A percentile compares a stretch with the other conserved stretches of the same genome.
Conservation (phyloP, 2,329 filamentous ascomycete genomes). For the Colletotrichum sp. region DNA sequence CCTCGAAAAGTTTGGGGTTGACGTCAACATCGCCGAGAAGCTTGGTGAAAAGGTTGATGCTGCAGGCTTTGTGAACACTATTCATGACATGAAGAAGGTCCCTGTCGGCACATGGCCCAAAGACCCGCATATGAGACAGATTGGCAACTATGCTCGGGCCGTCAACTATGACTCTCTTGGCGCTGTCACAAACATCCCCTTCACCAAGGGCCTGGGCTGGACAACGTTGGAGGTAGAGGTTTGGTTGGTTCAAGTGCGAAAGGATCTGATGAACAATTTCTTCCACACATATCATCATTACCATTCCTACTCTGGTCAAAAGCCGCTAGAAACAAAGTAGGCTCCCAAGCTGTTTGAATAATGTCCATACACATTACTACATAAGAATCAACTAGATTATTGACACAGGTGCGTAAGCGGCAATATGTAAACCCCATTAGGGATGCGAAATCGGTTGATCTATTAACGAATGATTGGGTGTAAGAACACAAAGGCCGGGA, state of each 20-base stretch:
- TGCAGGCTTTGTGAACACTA: constrained; percentile 32
- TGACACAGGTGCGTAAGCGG: no score
- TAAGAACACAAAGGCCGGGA: no score
- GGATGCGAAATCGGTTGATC: no score
- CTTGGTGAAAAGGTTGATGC: constrained; percentile 14
- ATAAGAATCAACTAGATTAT: no score
- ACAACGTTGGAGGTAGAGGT: neutral
- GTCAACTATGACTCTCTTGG: neutral
- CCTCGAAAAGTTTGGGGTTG: constrained; percentile 24
- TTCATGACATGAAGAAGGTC: constrained; percentile 32
- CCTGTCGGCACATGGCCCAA: constrained; percentile 46
- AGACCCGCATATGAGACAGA: constrained; percentile 42
- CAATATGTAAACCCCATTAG: no score
- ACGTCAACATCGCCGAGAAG: constrained; percentile 21
- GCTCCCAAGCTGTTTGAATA: no score
- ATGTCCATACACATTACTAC: no score
- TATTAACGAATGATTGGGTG: no score
- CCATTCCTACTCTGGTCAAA: neutral
- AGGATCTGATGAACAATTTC: neutral
- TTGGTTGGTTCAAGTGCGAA: neutral
- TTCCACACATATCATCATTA: neutral
- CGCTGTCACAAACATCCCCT: neutral
- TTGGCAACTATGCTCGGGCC: constrained; percentile 31
- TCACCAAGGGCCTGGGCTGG: constrained; percentile 3
- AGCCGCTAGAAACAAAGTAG: neutral